Base-by-base conservation (phyloP, 129 eudicot species). In the Sambucus nigra region DNA sequence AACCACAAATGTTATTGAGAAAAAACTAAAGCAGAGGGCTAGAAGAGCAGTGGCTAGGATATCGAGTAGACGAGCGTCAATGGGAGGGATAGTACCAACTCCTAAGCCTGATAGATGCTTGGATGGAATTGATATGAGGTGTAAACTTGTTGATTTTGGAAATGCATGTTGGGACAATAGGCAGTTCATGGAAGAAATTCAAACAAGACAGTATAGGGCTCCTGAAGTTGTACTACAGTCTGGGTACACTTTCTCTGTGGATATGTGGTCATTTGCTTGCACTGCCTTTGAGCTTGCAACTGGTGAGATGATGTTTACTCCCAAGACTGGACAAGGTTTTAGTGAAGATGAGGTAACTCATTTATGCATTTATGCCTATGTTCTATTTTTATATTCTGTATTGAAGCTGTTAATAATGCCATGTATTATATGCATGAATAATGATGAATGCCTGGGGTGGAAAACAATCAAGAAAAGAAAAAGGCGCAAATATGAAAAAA, bases 191-290 rank as follows among this genome's bases (percentile, higher is more conserved):
- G 94, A 82, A 47, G 99, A 91, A 63, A 91, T 91, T 63, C 99
- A 91, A 70, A 91, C 99, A 17, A 80, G 95, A 59, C 99, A 91
- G 40, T 91, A 91, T 63, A 80, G 99, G 58, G 95, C 95, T 59
- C 99, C 99, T 54, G 99, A 91, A 69, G 94, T 91, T 61, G 72
- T 91, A 58, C 64, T 91, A 19, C 84, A 69, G 35, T 79, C 87
- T 17, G 94, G 87, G 28, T 91, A 91, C 72, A 76, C 95, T 35
- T 81, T 47, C 28, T 73, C 99, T 26, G 80, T 77, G 48, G 99
- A 91, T 69, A 91, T 91, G 87, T 91, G 99, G 99, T 91, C 99
- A 12, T 91, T 91, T 77, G 99, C 87, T 65, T 91, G 99, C 72
- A 91, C 69, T 15, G 95, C 99, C 27, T 91, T 91, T 68, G 99